phyloP scores from a whole-genome alignment of 2,329 filamentous ascomycete species.

The Magnaporthiopsis incrustans region DNA sequence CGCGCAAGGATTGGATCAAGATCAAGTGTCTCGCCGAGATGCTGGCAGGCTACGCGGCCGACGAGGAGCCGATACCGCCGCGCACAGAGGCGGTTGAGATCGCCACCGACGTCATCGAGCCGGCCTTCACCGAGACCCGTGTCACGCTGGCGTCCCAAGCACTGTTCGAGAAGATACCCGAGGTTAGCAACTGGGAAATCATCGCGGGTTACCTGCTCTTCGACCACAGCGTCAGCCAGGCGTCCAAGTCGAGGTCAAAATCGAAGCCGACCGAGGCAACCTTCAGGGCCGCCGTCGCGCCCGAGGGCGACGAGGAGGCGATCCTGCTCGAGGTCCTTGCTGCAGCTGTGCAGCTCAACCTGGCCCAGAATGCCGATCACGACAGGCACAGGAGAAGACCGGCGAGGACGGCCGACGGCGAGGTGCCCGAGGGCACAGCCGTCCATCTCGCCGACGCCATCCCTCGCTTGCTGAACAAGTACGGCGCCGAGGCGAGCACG shows the following conservation, averaged over 20 bases:
- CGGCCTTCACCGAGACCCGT: conserved; percentile 64
- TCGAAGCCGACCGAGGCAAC: conserved; percentile 41
- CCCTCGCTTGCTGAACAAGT: conserved; percentile 83
- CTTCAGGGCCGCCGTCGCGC: conserved; percentile 65
- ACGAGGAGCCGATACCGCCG: conserved; percentile 35
- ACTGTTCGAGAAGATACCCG: conserved; percentile 72
- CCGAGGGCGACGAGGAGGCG: conserved; percentile 68
- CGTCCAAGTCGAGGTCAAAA: conserved; percentile 27
- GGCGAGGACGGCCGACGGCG: conserved; percentile 55
- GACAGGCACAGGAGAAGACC: conserved; percentile 50
- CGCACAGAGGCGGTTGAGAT: conserved; percentile 22
- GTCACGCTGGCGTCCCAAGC: conserved; percentile 81
- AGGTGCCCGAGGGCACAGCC: conserved; percentile 71
- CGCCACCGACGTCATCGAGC: conserved; percentile 49
- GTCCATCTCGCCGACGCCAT: conserved; percentile 71
- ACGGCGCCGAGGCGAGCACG: conserved; percentile 79
- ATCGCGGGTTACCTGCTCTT: conserved; percentile 85
- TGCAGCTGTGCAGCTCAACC: conserved; percentile 66
- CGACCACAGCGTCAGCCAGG: conserved; percentile 68
- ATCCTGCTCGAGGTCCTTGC: conserved; percentile 83
- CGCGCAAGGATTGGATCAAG: conserved; percentile 78
- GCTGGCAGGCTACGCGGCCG: conserved; percentile 69
- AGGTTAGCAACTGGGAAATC: conserved; percentile 80
- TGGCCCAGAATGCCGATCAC: conserved; percentile 56
- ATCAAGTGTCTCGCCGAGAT: conserved; percentile 86